Evolutionary conservation across 441 rosid genomes (phyloP), one percentile per base, ranked within the genome.

Genomic region (Aquilaria agallochum): DNA sequence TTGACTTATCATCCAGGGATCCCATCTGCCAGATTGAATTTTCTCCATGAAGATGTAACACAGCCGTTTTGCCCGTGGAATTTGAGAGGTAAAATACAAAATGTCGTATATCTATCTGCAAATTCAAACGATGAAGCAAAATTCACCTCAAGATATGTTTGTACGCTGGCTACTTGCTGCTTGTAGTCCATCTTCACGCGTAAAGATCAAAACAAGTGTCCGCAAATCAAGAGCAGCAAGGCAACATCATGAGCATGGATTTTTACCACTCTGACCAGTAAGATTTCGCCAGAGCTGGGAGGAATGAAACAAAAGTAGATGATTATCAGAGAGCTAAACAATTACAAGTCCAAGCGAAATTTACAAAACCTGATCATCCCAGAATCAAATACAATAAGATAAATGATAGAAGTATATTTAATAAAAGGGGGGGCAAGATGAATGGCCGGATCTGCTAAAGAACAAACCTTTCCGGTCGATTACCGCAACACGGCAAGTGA

Each of bases 81-180:
- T 9, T 50, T 33, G 53, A 10, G 40, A 63, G 30, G 33, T 50
- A 62, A 56, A 46, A 55, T 55, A 13, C 3, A 63, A 45, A 3
- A 32, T 5, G 5, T 33, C 46, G 47, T 10, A 30, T 20, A 31
- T 27, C 7, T 13, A 27, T 11, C 30, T 34, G 49, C 62, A 67
- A 47, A 44, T 54, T 56, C 47, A 3, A 34, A 64, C 9, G 31
- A 9, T 3, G 14, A 53, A 20, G 56, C 59, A 59, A 47, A 44
- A 62, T 82, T 78, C 83, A 90, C 96, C 80, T 87, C 94, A 68
- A 83, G 72, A 58, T 79, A 84, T 57, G 86, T 74, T 73, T 75
- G 62, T 27, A 71, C 63, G 58, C 79, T 81, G 53, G 69, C 76
- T 31, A 72, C 74, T 53, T 68, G 73, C 64, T 72, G 77, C 76